These are phyloP conservation scores for Periconia digitata DNA, from an alignment of 2,329 filamentous ascomycete species.

Conservation along the genomic window DNA sequence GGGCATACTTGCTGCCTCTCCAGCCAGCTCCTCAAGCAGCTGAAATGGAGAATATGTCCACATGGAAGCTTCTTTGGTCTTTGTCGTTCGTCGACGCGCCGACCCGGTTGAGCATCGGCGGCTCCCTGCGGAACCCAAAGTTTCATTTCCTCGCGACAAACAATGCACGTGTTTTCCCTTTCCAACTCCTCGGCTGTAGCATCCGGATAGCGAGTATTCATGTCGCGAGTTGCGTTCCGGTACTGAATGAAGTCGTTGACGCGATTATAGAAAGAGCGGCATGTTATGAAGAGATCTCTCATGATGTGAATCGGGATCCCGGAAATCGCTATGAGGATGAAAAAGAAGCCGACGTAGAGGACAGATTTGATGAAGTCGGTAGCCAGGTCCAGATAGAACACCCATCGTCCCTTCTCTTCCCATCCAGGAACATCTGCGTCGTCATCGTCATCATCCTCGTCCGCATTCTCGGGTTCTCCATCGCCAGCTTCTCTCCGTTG, in stretches of 20 bases:
- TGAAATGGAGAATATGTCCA: constrained; percentile 91
- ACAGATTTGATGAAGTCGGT: constrained; percentile 89
- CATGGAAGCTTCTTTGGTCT: constrained; percentile 96
- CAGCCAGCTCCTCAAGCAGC: constrained; percentile 94
- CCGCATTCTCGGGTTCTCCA: constrained; percentile 39
- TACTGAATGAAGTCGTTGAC: constrained; percentile 89
- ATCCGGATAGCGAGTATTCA: constrained; percentile 88
- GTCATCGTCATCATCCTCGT: constrained; percentile 75
- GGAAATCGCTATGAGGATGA: constrained; percentile 90
- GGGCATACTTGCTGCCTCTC: constrained; percentile 97
- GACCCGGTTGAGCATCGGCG: constrained; percentile 40
- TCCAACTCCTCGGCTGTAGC: constrained; percentile 83
- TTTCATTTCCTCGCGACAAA: constrained; percentile 94
- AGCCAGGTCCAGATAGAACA: constrained; percentile 82
- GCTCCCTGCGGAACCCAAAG: constrained; percentile 65
- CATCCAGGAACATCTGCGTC: constrained; percentile 94
- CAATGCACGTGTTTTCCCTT: constrained; percentile 92
- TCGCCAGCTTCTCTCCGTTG: constrained; percentile 30
- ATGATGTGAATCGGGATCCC: constrained; percentile 96
- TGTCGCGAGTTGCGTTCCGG: constrained; percentile 86
- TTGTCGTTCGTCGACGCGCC: constrained; percentile 72
- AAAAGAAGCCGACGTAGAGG: constrained; percentile 90
- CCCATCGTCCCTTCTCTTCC: constrained; percentile 93
- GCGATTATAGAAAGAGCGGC: constrained; percentile 85
- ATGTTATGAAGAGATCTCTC: constrained; percentile 90